A percentile compares a stretch with the other conserved stretches of the same genome.
phyloP scores from a whole-genome alignment of 129 eudicot species.

The Arctium minus region DNA sequence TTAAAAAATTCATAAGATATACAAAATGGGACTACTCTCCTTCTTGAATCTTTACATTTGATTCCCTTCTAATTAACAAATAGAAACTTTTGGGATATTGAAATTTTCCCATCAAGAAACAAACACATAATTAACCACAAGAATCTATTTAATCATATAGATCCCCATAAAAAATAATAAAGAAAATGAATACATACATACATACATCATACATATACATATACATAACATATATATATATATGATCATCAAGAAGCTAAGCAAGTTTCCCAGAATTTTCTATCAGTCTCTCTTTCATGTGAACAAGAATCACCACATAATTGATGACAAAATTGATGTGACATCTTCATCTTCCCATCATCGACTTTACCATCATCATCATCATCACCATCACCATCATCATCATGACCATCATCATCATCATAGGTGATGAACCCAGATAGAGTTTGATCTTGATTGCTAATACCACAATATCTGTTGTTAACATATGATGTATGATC shows the following conservation, averaged over 20 bases:
- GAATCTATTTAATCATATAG: background rate
- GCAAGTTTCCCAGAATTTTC: slow-evolving; percentile 43
- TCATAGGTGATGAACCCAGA: background rate
- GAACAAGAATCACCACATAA: slow-evolving; percentile 28
- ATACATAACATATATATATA: background rate
- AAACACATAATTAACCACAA: background rate
- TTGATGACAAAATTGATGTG: slow-evolving; percentile 12
- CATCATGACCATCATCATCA: background rate
- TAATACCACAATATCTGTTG: background rate
- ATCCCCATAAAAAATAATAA: background rate
- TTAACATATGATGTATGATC: slow-evolving; percentile 28
- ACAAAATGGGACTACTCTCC: background rate
- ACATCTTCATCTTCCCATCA: slow-evolving; percentile 6
- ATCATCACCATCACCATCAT: background rate
- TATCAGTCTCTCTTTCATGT: slow-evolving; percentile 37
- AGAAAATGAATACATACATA: background rate
- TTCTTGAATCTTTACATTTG: slow-evolving; percentile 12
- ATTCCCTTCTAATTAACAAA: slow-evolving; percentile 11
- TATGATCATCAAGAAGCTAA: slow-evolving; percentile 31
- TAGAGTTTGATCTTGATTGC: slow-evolving; percentile 6
- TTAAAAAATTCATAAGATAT: background rate
- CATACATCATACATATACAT: background rate
- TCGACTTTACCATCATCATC: slow-evolving; percentile 3
- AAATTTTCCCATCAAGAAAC: slow-evolving; percentile 14
- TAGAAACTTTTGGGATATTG: background rate